phyloP scores from a whole-genome alignment of 129 eudicot genomes.

The Kitagawia praeruptora region DNA sequence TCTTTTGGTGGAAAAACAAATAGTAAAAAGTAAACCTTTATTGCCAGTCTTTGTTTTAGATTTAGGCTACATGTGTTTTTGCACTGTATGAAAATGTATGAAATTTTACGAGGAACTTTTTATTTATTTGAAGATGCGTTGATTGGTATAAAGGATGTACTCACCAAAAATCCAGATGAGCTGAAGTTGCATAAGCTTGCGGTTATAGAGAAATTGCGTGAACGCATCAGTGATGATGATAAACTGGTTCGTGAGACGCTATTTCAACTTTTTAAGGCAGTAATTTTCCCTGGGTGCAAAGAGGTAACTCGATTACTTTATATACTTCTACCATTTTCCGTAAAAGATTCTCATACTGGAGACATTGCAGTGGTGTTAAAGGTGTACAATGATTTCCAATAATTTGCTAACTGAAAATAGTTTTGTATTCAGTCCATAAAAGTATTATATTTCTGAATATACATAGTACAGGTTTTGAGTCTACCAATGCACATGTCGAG shows the following conservation, averaged over 20 bases:
- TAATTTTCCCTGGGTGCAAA: constrained; percentile 62
- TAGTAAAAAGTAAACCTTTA: neutral
- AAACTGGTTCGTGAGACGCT: constrained; percentile 81
- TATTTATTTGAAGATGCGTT: constrained; percentile 57
- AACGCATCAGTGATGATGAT: constrained; percentile 92
- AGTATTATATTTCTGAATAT: neutral
- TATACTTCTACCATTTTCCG: neutral
- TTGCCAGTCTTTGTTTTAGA: neutral
- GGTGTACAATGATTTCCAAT: neutral
- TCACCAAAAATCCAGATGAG: constrained; percentile 63
- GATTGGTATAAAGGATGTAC: constrained; percentile 68
- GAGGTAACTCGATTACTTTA: constrained; percentile 23
- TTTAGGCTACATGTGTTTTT: neutral
- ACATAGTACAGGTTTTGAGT: neutral
- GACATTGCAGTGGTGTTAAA: neutral
- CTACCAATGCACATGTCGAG: neutral
- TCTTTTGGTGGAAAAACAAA: neutral
- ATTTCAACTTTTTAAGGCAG: constrained; percentile 74
- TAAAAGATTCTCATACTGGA: neutral
- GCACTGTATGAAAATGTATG: neutral
- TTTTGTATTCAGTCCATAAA: neutral
- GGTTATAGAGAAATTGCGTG: constrained; percentile 85
- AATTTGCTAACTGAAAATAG: neutral
- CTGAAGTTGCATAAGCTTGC: constrained; percentile 70
- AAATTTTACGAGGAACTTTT: constrained; percentile 12